phyloP scores from a whole-genome alignment of 805 yeast genomes.

The Blastobotrys mokoenaii region DNA sequence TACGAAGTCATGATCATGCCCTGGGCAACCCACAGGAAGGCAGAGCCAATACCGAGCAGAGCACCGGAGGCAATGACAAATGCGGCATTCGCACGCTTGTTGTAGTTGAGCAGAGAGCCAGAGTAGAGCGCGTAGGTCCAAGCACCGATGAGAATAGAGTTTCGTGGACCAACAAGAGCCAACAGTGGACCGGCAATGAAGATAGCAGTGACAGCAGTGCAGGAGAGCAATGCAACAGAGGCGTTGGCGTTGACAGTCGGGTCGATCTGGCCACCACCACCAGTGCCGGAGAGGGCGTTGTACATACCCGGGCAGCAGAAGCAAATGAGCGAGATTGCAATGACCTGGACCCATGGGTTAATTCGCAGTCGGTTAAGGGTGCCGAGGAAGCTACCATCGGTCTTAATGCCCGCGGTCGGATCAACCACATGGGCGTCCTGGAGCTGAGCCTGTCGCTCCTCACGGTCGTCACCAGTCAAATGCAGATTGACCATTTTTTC shows the following conservation, averaged over 20 bases:
- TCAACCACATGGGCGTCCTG: background rate
- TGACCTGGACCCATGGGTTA: constrained; percentile 22
- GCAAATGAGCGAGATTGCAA: constrained; percentile 23
- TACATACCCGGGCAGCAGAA: constrained; percentile 31
- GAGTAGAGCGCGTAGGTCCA: constrained; percentile 47
- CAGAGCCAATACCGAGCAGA: constrained; percentile 46
- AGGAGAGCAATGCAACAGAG: constrained; percentile 23
- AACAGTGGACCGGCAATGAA: constrained; percentile 26
- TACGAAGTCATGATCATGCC: constrained; percentile 49
- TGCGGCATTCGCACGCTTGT: constrained; percentile 39
- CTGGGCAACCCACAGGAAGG: constrained; percentile 52
- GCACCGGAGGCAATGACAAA: constrained; percentile 53
- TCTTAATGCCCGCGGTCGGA: background rate
- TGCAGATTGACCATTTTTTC: too few relatives aligned
- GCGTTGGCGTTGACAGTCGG: constrained; percentile 24
- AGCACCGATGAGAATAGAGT: constrained; percentile 42
- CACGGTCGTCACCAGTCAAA: too few relatives aligned
- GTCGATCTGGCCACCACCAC: constrained; percentile 29
- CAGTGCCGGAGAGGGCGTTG: constrained; percentile 26
- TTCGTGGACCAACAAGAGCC: constrained; percentile 24
- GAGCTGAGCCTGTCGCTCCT: too few relatives aligned
- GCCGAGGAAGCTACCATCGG: constrained; percentile 1
- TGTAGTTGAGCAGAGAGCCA: constrained; percentile 42
- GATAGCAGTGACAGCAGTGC: constrained; percentile 22
- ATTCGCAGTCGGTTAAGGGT: background rate